Evolutionary conservation across 1,284 basidiomycete genomes (phyloP).

Genomic region (Anthracocystis walkeri): DNA sequence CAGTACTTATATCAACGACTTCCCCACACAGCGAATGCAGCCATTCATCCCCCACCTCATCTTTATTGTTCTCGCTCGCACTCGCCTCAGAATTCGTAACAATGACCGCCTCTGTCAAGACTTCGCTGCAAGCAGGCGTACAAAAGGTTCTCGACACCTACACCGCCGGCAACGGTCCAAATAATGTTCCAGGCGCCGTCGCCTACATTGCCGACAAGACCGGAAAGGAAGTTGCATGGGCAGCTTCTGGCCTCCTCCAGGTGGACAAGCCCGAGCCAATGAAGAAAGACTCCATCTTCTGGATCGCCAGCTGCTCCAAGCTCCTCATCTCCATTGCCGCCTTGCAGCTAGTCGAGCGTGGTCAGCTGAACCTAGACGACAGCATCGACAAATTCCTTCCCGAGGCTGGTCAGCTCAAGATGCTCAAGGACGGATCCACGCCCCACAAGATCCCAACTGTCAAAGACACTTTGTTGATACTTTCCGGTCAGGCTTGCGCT

Average conservation of each 20-base stretch:
- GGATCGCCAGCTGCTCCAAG: conserved; percentile 66
- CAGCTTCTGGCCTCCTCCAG: conserved; percentile 37
- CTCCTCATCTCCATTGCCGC: conserved; percentile 64
- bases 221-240: conserved; percentile 52
- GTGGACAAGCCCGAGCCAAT: conserved; percentile 37
- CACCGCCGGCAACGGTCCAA: conserved; percentile 17
- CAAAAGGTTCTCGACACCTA: conserved; percentile 26
- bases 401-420: conserved; percentile 53
- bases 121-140: conserved; percentile 12
- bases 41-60: neutral
- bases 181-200: conserved; percentile 41
- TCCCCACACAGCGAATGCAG: neutral
- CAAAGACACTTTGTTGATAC: conserved; percentile 34
- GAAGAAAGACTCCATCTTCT: conserved; percentile 52
- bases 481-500: conserved; percentile 31
- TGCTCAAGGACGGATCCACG: conserved; percentile 33
- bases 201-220: conserved; percentile 47
- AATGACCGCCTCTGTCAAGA: conserved; percentile 12
- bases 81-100: neutral
- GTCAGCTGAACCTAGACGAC: conserved; percentile 59
- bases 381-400: conserved; percentile 53
- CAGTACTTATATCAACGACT: neutral
- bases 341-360: conserved; percentile 65
- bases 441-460: conserved; percentile 51
- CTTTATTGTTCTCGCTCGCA: neutral